Percentiles rank a stretch among this genome's conserved stretches.
These are phyloP conservation scores for Ustilago vetiveriae DNA, from an alignment of 1,284 basidiomycete genomes.

Conservation along the genomic window DNA sequence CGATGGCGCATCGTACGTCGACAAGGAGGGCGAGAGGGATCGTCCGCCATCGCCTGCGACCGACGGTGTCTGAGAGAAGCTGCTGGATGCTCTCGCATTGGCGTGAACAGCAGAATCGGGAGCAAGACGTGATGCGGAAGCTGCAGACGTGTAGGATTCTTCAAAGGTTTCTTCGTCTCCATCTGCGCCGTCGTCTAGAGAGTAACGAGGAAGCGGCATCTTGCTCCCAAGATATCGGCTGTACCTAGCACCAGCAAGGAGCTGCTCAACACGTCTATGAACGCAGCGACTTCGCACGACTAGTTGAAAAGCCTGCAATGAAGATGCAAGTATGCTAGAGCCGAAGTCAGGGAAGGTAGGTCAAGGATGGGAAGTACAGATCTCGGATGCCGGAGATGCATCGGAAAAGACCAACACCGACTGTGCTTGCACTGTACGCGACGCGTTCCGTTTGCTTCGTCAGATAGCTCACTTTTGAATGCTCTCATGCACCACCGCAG, in stretches of 20 bases:
- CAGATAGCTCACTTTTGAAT: no score
- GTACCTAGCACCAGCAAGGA: no score
- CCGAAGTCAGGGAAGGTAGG: no score
- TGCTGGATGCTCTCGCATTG: background rate
- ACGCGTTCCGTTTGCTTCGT: conserved; percentile 27
- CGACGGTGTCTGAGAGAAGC: conserved; percentile 8
- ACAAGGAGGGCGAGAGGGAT: conserved; percentile 7
- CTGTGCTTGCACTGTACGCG: conserved; percentile 29
- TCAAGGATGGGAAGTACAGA: no score
- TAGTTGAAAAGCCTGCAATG: no score
- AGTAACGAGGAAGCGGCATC: conserved; percentile 42
- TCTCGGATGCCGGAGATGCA: conserved; percentile 30
- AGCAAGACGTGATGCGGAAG: conserved; percentile 14
- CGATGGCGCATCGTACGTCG: conserved; percentile 9
- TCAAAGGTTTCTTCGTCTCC: conserved; percentile 27
- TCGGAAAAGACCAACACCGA: conserved; percentile 24
- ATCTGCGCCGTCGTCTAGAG: conserved; percentile 31
- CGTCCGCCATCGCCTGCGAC: background rate
- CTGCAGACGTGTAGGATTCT: conserved; percentile 23
- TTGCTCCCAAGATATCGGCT: background rate
- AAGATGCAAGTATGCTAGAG: no score
- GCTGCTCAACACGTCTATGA: no score
- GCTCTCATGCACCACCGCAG: background rate
- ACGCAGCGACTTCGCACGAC: no score
- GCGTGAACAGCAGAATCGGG: background rate